Evolutionary conservation across 768 basidiomycete species (phyloP).

Genomic region (Cubamyces sp.): DNA sequence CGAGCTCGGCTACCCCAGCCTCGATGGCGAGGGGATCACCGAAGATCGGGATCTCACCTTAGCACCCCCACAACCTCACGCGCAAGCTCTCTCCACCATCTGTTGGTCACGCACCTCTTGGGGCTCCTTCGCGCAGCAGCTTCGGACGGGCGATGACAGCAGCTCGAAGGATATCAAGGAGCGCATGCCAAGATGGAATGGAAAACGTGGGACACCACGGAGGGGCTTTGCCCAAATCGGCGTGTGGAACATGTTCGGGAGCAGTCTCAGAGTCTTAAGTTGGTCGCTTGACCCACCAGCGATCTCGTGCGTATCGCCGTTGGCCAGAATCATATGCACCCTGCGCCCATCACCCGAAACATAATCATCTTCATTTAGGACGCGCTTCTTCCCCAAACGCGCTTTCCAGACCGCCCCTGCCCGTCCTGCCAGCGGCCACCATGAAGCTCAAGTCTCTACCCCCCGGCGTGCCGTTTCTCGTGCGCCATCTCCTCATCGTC

Average conservation of each 20-base stretch:
- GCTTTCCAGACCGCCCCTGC: not conserved
- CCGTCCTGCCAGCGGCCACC: not conserved
- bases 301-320: not conserved
- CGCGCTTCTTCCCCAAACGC: not conserved
- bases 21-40: too few relatives aligned
- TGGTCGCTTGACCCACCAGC: constrained; percentile 1
- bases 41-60: too few relatives aligned
- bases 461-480: constrained; percentile 5
- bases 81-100: too few relatives aligned
- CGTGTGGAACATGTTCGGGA: not conserved
- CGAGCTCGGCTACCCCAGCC: too few relatives aligned
- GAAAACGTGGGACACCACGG: not conserved
- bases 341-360: not conserved
- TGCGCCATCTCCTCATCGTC: constrained; percentile 12
- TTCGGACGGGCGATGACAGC: too few relatives aligned
- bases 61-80: too few relatives aligned
- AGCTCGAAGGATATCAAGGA: not conserved
- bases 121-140: too few relatives aligned
- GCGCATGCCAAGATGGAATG: not conserved
- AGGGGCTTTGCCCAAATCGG: not conserved
- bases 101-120: too few relatives aligned
- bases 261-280: not conserved
- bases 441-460: constrained; percentile 18
- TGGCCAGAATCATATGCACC: constrained; percentile 1
- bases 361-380: not conserved